Base-by-base conservation (phyloP, 176 grass and related monocot genomes). In the Oryza rufipogon region DNA sequence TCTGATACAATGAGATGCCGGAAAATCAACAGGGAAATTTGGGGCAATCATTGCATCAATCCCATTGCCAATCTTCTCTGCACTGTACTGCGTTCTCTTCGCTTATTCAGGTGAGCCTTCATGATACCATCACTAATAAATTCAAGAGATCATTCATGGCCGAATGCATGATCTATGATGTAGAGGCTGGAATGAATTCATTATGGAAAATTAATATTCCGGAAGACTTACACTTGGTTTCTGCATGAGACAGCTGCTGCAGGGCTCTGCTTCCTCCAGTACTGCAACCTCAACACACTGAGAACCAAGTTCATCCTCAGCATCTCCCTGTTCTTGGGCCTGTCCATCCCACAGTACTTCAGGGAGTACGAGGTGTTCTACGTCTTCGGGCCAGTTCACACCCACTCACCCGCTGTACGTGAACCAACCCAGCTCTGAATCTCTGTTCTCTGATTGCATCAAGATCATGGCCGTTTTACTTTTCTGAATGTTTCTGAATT, bases 31-130 rank as follows among this genome's bases (percentile, higher is more conserved):
- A 98, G 93, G 81, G 61, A 98, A 98, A 90, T 98, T 98, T 69
- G 96, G 96, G 67, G 96, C 96, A 71, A 30, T 98, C 68, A 81
- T 98, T 78, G 96, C 93, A 81, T 95, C 96, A 41, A 95, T 98
- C 49, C 96, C 96, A 11, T 73, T 95, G 68, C 93, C 96, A 30
- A 80, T 98, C 77, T 91, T 98, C 80, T 70, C 91, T 85, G 96
- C 88, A 65, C 74, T 95, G 52, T 93, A 98, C 56, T 98, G 96
- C 9, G 89, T 95, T 52, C 91, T 98, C 74, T 95, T 88, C 58
- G 96, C 93, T 77, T 98, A 98, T 87, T 48, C 93, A 87, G 96
- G 96, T 95, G 64, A 82, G 75, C 19, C 64, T 74, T 74, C 76
- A 64, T 16, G 11, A 52, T 45, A 2, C 10, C 49, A 70, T 71